A percentile compares a stretch with the other conserved stretches of the same genome.
These are phyloP conservation scores for Aspergillus sp. DNA, from an alignment of 2,329 filamentous ascomycete genomes.

Conservation along the genomic window DNA sequence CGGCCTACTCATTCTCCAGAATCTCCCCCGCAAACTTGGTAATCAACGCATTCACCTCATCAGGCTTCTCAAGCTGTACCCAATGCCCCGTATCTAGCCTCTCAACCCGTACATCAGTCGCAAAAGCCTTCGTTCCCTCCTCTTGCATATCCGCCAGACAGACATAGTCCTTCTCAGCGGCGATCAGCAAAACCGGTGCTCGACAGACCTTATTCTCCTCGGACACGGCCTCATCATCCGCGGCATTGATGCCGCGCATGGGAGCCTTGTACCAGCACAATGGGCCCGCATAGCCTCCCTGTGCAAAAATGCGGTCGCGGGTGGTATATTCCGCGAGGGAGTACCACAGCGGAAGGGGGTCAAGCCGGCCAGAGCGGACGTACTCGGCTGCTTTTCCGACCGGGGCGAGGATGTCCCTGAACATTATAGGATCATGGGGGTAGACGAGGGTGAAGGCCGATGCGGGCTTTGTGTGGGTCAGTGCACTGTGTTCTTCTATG, in stretches of 20 bases:
- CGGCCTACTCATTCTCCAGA: no score
- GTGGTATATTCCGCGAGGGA: neutral
- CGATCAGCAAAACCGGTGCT: neutral
- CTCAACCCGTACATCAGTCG: slow-evolving; percentile 14
- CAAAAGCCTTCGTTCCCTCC: slow-evolving; percentile 10
- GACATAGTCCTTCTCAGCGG: slow-evolving; percentile 19
- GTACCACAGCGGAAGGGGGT: neutral
- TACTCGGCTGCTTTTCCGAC: slow-evolving; percentile 6
- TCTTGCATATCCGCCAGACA: slow-evolving; percentile 15
- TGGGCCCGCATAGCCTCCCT: slow-evolving; percentile 13
- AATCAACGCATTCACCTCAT: slow-evolving; percentile 22
- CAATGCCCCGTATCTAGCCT: slow-evolving; percentile 22
- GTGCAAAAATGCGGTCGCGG: slow-evolving; percentile 22
- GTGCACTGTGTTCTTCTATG: neutral
- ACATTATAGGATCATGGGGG: slow-evolving; percentile 17
- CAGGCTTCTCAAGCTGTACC: slow-evolving; percentile 24
- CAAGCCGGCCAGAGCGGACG: neutral
- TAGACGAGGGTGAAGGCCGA: slow-evolving; percentile 28
- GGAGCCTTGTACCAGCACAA: slow-evolving; percentile 25
- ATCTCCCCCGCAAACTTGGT: slow-evolving; percentile 15
- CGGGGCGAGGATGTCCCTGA: slow-evolving; percentile 20
- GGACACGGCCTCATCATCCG: slow-evolving; percentile 17
- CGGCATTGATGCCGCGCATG: slow-evolving; percentile 19
- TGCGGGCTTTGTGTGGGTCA: slow-evolving; percentile 4
- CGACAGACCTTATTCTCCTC: slow-evolving; percentile 5